Percentiles rank a stretch among this genome's conserved stretches.
Conservation (phyloP, 208 protist genomes). For the Wallacemonas sp. region DNA sequence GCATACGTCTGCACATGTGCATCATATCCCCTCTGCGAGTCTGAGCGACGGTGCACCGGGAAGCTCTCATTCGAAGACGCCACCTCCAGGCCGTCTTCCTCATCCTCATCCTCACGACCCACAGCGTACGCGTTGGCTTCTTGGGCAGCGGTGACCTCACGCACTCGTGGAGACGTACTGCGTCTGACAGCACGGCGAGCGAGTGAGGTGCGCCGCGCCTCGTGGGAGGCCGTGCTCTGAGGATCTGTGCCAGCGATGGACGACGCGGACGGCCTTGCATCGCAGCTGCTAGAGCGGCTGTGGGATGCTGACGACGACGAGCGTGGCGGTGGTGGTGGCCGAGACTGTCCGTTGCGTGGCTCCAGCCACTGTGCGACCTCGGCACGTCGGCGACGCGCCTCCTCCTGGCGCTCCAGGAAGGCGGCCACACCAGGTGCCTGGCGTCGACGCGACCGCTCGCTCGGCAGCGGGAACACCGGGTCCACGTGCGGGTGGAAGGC, state of each 20-base stretch:
- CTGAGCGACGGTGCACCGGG: neutral
- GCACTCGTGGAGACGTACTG: too few relatives aligned
- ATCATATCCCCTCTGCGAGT: neutral
- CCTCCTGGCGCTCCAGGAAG: constrained; percentile 58
- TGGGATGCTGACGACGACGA: too few relatives aligned
- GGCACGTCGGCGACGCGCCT: constrained; percentile 48
- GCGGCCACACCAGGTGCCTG: constrained; percentile 41
- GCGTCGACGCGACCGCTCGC: constrained; percentile 12
- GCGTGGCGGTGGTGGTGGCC: too few relatives aligned
- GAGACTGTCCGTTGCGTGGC: constrained; percentile 17
- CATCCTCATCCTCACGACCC: constrained; percentile 11
- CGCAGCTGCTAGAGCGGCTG: too few relatives aligned
- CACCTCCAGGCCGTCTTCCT: neutral
- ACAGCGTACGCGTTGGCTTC: constrained; percentile 7
- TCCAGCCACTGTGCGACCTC: constrained; percentile 65
- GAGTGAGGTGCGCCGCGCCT: constrained; percentile 16
- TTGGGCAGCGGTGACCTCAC: too few relatives aligned
- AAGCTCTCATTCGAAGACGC: constrained; percentile 12
- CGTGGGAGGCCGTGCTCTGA: neutral
- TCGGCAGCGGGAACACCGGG: constrained; percentile 47
- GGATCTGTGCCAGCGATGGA: too few relatives aligned
- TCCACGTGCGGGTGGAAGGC: constrained; percentile 67
- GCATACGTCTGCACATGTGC: neutral
- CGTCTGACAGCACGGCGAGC: constrained; percentile 14
- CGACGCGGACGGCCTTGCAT: too few relatives aligned